Percentiles rank a stretch among this genome's conserved stretches.
These are phyloP conservation scores for Venturia aucupariae DNA, from an alignment of 2,329 filamentous ascomycete species.

Conservation along the genomic window DNA sequence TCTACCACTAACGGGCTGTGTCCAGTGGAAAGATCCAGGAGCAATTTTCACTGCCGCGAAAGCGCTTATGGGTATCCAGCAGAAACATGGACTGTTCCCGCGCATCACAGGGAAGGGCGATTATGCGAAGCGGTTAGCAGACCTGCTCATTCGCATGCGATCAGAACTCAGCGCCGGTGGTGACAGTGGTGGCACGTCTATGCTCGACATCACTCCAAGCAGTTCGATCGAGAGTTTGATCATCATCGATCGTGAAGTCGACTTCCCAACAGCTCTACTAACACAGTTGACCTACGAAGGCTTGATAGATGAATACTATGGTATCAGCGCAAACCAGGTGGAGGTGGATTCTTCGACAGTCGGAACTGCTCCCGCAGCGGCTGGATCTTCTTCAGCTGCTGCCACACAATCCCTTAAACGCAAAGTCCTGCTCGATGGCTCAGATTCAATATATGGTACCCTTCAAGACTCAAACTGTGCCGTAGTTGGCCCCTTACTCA, in stretches of 20 bases:
- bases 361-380: conserved; percentile 50
- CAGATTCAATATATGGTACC: conserved; percentile 79
- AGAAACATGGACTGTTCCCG: conserved; percentile 85
- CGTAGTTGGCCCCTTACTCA: conserved; percentile 79
- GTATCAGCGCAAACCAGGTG: conserved; percentile 83
- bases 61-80: conserved; percentile 89
- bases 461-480: conserved; percentile 91
- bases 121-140: conserved; percentile 79
- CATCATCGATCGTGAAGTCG: conserved; percentile 89
- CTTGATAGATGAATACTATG: conserved; percentile 85
- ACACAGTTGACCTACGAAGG: conserved; percentile 97
- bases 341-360: conserved; percentile 88
- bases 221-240: conserved; percentile 82
- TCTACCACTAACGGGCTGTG: conserved; percentile 9
- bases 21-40: conserved; percentile 73
- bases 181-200: conserved; percentile 47
- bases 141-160: conserved; percentile 82
- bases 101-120: conserved; percentile 93
- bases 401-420: conserved; percentile 53
- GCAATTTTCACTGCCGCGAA: conserved; percentile 82
- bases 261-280: conserved; percentile 83
- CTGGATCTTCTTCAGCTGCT: conserved; percentile 46
- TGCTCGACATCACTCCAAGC: conserved; percentile 69
- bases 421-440: conserved; percentile 80
- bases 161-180: conserved; percentile 79